A percentile compares a stretch with the other conserved stretches of the same genome.
phyloP scores from a whole-genome alignment of 2,329 filamentous ascomycete species.

The Fusarium compactum region DNA sequence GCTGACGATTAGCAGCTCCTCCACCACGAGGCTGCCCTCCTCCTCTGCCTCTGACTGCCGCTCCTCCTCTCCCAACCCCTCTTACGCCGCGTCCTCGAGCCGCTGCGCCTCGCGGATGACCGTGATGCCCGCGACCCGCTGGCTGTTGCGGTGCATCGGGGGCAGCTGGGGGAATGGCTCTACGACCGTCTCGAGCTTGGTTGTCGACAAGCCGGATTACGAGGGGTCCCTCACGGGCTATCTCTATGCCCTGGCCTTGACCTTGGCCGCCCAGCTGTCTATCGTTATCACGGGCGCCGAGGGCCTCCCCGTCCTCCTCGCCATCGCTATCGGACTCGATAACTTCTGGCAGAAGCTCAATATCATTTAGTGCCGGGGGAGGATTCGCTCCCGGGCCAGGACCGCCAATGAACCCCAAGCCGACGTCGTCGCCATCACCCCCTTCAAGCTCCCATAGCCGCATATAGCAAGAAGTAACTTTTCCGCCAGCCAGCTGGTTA shows the following conservation, averaged over 20 bases:
- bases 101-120: constrained; percentile 36
- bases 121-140: constrained; percentile 47
- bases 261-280: constrained; percentile 47
- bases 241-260: constrained; percentile 53
- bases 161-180: constrained; percentile 47
- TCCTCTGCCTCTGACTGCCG: constrained; percentile 44
- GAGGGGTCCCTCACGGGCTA: constrained; percentile 69
- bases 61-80: constrained; percentile 35
- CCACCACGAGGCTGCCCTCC: constrained; percentile 44
- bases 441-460: constrained; percentile 90
- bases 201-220: constrained; percentile 65
- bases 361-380: constrained; percentile 27
- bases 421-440: constrained; percentile 74
- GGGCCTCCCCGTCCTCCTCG: constrained; percentile 49
- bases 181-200: constrained; percentile 48
- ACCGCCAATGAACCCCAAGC: constrained; percentile 59
- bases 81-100: constrained; percentile 43
- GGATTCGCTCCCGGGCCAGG: constrained; percentile 34
- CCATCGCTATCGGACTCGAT: constrained; percentile 52
- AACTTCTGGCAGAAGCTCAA: constrained; percentile 42
- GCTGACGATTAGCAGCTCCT: constrained; percentile 41
- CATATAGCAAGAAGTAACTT: constrained; percentile 78
- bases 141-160: constrained; percentile 48
- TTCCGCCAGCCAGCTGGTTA: constrained; percentile 70
- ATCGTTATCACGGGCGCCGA: constrained; percentile 39